Conservation (phyloP, 192 early-diverging fungal species). For the Umbelopsis sp. region DNA sequence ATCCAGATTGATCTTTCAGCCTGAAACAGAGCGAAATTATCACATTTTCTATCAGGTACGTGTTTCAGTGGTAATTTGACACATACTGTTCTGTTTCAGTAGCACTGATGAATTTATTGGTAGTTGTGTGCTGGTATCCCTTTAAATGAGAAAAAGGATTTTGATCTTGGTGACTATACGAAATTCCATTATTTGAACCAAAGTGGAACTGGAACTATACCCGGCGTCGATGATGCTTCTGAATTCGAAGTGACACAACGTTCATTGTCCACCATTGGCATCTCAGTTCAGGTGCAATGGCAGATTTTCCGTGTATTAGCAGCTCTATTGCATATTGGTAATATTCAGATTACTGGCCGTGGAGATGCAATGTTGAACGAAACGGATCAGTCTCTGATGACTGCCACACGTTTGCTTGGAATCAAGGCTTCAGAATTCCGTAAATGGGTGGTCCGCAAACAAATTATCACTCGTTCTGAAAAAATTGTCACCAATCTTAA, state of each 20-base stretch:
- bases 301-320: slow-evolving; percentile 91
- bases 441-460: slow-evolving; percentile 96
- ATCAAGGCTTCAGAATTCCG: slow-evolving; percentile 81
- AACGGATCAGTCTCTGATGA: slow-evolving; percentile 70
- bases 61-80: background rate
- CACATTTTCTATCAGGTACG: slow-evolving; percentile 96
- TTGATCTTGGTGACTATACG: slow-evolving; percentile 72
- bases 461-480: slow-evolving; percentile 90
- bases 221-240: slow-evolving; percentile 87
- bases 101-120: background rate
- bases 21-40: slow-evolving; percentile 93
- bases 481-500: slow-evolving; percentile 89
- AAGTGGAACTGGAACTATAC: slow-evolving; percentile 78
- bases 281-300: slow-evolving; percentile 79
- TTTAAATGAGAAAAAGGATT: slow-evolving; percentile 74
- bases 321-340: slow-evolving; percentile 94
- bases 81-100: background rate
- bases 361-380: slow-evolving; percentile 75
- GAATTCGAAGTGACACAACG: slow-evolving; percentile 89
- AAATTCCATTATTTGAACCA: slow-evolving; percentile 89
- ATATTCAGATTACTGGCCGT: slow-evolving; percentile 84
- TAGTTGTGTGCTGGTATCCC: slow-evolving; percentile 90
- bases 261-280: slow-evolving; percentile 84
- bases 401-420: slow-evolving; percentile 75
- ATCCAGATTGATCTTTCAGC: slow-evolving; percentile 94